phyloP scores from a whole-genome alignment of 73 alveolate species.

The Tetrahymena thermophila region DNA sequence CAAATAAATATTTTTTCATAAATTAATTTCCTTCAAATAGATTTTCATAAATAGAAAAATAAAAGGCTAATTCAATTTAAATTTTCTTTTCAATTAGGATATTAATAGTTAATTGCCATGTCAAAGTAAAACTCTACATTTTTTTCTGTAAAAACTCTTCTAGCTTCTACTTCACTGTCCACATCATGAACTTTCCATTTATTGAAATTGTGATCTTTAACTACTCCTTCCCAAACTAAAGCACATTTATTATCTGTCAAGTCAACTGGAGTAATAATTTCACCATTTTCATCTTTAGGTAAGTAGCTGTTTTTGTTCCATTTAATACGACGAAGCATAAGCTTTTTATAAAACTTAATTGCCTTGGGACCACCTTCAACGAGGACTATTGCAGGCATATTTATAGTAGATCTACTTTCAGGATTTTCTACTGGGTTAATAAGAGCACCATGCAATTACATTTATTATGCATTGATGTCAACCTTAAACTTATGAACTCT shows the following conservation, averaged over 20 bases:
- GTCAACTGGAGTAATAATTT: neutral
- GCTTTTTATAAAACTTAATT: constrained; percentile 67
- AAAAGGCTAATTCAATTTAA: neutral
- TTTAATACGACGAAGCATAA: constrained; percentile 69
- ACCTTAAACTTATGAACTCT: constrained; percentile 70
- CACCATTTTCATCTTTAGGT: neutral
- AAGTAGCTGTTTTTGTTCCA: constrained; percentile 44
- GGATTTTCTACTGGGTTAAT: constrained; percentile 42
- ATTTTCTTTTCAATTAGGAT: neutral
- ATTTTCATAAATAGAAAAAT: neutral
- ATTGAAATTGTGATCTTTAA: constrained; percentile 62
- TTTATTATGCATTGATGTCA: constrained; percentile 70
- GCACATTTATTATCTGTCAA: constrained; percentile 48
- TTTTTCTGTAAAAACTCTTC: constrained; percentile 65
- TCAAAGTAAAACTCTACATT: constrained; percentile 74
- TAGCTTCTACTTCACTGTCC: constrained; percentile 74
- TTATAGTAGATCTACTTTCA: constrained; percentile 33
- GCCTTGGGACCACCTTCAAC: constrained; percentile 93
- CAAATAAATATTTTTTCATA: too few relatives aligned
- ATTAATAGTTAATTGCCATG: constrained; percentile 39
- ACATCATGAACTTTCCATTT: constrained; percentile 71
- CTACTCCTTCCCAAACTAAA: constrained; percentile 79
- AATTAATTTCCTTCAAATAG: too few relatives aligned
- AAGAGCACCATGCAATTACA: constrained; percentile 62
- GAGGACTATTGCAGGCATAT: constrained; percentile 59